Percentiles rank a stretch among this genome's conserved stretches.
phyloP scores from a whole-genome alignment of 2,329 filamentous ascomycete species.

The Fusarium paranaense region DNA sequence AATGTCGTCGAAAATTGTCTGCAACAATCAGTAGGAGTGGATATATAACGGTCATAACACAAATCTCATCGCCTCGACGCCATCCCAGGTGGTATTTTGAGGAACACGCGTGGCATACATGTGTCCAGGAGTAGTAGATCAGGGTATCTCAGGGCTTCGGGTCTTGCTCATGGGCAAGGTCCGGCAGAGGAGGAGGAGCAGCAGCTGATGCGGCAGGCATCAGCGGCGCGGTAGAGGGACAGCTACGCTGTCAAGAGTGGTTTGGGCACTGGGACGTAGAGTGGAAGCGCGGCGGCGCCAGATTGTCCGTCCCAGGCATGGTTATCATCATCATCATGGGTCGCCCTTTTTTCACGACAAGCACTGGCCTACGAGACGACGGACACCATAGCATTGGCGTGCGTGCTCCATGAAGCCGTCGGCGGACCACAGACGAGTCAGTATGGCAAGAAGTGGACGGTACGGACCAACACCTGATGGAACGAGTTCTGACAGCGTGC shows the following conservation, averaged over 20 bases:
- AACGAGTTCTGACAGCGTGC: conserved; percentile 30
- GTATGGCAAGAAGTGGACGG: conserved; percentile 34
- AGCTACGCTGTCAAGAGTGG: neutral
- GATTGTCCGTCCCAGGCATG: neutral
- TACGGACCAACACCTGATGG: conserved; percentile 32
- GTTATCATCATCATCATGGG: neutral
- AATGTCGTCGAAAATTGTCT: conserved; percentile 1
- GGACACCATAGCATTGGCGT: conserved; percentile 40
- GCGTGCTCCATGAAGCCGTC: conserved; percentile 38
- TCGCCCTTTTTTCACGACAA: neutral
- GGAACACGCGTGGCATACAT: neutral
- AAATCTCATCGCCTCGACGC: neutral
- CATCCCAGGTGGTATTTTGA: neutral
- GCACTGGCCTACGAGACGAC: conserved; percentile 22
- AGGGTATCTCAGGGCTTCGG: neutral
- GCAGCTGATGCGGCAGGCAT: neutral
- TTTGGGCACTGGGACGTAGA: neutral
- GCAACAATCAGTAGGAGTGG: conserved; percentile 19
- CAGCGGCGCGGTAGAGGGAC: neutral
- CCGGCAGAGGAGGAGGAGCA: neutral
- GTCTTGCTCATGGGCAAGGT: neutral
- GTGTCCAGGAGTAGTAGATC: neutral
- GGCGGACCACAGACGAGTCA: conserved; percentile 34
- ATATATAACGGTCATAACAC: conserved; percentile 2
- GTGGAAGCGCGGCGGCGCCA: conserved; percentile 2